Conservation (phyloP, 2,329 filamentous ascomycete genomes). For the Rhexocercosporidium sp. region DNA sequence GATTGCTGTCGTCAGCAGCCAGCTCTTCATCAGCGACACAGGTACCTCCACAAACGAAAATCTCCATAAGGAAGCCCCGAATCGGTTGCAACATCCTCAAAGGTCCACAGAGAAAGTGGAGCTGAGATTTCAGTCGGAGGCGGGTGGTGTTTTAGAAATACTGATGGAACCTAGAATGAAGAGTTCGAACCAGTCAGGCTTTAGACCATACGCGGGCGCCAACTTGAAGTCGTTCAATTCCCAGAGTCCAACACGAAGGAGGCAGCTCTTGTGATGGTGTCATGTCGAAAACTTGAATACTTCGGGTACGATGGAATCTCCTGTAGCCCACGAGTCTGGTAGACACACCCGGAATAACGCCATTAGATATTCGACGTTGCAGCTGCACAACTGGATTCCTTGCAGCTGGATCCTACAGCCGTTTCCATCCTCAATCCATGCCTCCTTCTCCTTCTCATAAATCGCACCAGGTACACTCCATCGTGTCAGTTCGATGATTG, state of each 20-base stretch:
- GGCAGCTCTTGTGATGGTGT: not conserved
- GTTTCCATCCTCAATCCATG: conserved; percentile 32
- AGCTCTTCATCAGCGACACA: not conserved
- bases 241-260: not conserved
- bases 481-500: conserved; percentile 34
- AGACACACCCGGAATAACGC: conserved; percentile 23
- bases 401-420: conserved; percentile 34
- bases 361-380: conserved; percentile 34
- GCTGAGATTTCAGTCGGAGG: too few relatives aligned
- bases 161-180: too few relatives aligned
- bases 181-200: not conserved
- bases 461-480: conserved; percentile 29
- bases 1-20: not conserved
- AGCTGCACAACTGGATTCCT: conserved; percentile 42
- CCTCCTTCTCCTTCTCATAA: conserved; percentile 27
- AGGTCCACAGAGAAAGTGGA: not conserved
- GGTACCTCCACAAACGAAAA: too few relatives aligned
- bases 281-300: conserved; percentile 22
- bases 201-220: too few relatives aligned
- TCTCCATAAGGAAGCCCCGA: not conserved
- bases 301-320: conserved; percentile 27
- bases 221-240: not conserved
- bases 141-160: too few relatives aligned
- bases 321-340: conserved; percentile 27
- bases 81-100: not conserved